Conservation (phyloP, 2,329 filamentous ascomycete species). For the Pestalotiopsis sp. region DNA sequence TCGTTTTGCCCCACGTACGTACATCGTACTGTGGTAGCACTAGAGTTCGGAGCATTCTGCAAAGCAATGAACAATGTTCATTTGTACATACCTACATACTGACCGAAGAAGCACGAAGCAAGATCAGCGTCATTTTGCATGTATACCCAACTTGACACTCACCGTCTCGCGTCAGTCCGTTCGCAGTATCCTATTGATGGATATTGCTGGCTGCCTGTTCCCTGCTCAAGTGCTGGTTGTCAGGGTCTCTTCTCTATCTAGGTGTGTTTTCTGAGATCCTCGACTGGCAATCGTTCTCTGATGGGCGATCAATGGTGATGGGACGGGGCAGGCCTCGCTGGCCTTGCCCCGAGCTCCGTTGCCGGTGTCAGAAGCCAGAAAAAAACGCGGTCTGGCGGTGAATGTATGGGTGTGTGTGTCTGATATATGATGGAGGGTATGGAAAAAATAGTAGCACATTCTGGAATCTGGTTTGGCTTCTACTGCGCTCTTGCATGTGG, state of each 20-base stretch:
- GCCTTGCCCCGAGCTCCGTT: neutral
- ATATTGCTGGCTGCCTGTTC: neutral
- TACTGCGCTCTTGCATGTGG: neutral
- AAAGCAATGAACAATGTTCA: neutral
- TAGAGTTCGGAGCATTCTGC: neutral
- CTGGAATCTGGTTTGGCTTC: neutral
- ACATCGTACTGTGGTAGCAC: neutral
- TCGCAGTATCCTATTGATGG: neutral
- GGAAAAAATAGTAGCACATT: neutral
- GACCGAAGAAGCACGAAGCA: too few species aligned
- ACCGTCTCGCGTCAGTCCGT: neutral
- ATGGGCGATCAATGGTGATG: neutral
- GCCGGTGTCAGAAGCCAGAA: slow-evolving; percentile 9
- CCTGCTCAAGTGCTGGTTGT: neutral
- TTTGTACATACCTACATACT: too few species aligned
- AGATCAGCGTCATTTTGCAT: neutral
- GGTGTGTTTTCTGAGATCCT: neutral
- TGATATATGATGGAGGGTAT: neutral
- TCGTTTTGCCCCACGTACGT: neutral
- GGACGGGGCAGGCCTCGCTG: neutral
- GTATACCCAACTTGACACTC: neutral
- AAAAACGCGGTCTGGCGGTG: slow-evolving; percentile 13
- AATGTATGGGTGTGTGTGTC: slow-evolving; percentile 1
- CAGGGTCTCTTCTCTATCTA: neutral
- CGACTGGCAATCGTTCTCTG: neutral